A percentile compares a stretch with the other conserved stretches of the same genome.
Evolutionary conservation across 768 basidiomycete genomes (phyloP).

Genomic region (Suillus bovinus): DNA sequence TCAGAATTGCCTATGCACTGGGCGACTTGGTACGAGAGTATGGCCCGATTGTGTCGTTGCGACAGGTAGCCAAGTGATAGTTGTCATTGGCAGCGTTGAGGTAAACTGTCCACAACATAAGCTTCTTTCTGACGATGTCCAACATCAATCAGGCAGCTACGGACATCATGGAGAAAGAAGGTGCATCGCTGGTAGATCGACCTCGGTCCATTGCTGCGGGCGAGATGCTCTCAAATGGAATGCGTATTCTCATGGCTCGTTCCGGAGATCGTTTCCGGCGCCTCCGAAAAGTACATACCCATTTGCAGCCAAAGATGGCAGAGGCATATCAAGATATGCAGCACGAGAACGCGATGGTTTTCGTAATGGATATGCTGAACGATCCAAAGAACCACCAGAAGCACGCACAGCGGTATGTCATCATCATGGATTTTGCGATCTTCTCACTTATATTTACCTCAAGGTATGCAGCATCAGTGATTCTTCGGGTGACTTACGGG

Average conservation of each 20-base stretch:
- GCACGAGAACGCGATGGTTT: neutral
- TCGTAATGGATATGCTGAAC: conserved; percentile 20
- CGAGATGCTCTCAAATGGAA: neutral
- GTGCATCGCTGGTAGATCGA: neutral
- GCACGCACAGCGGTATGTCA: conserved; percentile 18
- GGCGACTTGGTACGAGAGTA: conserved; percentile 54
- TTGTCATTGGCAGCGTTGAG: conserved; percentile 23
- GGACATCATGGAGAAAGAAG: neutral
- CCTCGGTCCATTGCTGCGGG: neutral
- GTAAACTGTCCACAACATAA: conserved; percentile 11
- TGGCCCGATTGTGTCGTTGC: conserved; percentile 54
- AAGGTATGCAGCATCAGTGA: neutral
- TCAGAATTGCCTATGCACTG: conserved; percentile 26
- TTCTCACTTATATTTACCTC: neutral
- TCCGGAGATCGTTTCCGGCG: neutral
- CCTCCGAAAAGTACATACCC: neutral
- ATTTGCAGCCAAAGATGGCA: neutral
- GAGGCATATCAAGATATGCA: neutral
- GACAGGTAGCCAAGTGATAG: conserved; percentile 38
- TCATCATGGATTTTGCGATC: neutral
- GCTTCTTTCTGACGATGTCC: conserved; percentile 19
- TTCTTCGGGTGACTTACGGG: conserved; percentile 2
- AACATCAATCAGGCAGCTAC: neutral
- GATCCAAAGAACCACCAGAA: conserved; percentile 15
- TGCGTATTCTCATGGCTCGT: conserved; percentile 1